Evolutionary conservation across 1,284 basidiomycete genomes (phyloP).

Genomic region (Volvariella volvacea): DNA sequence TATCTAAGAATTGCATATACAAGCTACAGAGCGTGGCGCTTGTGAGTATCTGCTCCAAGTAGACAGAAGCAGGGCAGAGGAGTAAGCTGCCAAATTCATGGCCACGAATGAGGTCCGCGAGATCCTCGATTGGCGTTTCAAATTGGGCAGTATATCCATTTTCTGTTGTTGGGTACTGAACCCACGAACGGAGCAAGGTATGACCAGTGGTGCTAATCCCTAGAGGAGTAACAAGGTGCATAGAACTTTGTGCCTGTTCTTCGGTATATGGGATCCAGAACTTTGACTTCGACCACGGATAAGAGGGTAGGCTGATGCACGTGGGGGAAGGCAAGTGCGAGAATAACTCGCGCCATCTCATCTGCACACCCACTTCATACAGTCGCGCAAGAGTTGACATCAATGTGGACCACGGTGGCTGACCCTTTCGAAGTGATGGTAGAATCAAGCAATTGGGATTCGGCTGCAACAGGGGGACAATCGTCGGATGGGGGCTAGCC

Average conservation of each 20-base stretch:
- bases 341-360: constrained; percentile 55
- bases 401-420: constrained; percentile 38
- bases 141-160: constrained; percentile 41
- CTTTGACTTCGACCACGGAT: constrained; percentile 49
- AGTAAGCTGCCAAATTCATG: constrained; percentile 52
- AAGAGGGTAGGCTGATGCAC: constrained; percentile 49
- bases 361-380: constrained; percentile 31
- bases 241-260: neutral
- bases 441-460: constrained; percentile 21
- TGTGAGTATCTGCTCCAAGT: constrained; percentile 49
- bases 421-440: constrained; percentile 33
- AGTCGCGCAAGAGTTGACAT: constrained; percentile 38
- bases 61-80: constrained; percentile 66
- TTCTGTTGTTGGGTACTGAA: constrained; percentile 31
- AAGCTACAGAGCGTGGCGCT: constrained; percentile 31
- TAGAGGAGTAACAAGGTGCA: constrained; percentile 5
- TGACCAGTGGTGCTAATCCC: constrained; percentile 23
- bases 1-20: constrained; percentile 21
- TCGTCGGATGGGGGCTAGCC: constrained; percentile 54
- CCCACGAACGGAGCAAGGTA: constrained; percentile 36
- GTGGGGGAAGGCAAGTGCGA: constrained; percentile 31
- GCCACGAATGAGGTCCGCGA: constrained; percentile 45
- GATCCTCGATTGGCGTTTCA: constrained; percentile 39
- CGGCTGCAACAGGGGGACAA: constrained; percentile 47
- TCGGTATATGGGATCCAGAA: constrained; percentile 54